A percentile compares a stretch with the other conserved stretches of the same genome.
phyloP scores from a whole-genome alignment of 257 asterid genomes.

The Solanum etuberosum region DNA sequence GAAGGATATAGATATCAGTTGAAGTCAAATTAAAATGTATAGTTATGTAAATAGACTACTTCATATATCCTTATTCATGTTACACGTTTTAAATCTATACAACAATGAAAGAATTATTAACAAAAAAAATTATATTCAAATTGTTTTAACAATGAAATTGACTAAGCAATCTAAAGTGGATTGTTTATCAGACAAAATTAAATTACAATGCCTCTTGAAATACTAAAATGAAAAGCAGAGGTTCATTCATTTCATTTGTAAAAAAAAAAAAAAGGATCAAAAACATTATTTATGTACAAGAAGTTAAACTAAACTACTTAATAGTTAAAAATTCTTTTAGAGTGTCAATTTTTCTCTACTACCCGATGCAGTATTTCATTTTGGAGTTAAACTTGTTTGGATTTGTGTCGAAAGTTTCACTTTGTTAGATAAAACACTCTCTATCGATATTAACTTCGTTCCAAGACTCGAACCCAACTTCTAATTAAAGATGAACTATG shows the following conservation, averaged over 20 bases:
- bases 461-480: too few relatives aligned
- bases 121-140: too few relatives aligned
- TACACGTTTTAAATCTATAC: too few relatives aligned
- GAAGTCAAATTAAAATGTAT: too few relatives aligned
- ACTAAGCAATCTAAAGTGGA: too few relatives aligned
- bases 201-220: background rate
- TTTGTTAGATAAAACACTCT: background rate
- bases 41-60: too few relatives aligned
- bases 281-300: background rate
- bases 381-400: background rate
- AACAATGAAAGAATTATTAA: too few relatives aligned
- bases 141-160: too few relatives aligned
- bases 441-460: background rate
- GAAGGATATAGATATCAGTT: accelerated
- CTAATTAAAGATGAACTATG: too few relatives aligned
- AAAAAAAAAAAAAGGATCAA: background rate
- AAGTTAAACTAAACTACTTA: background rate
- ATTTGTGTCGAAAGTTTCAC: background rate
- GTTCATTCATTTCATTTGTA: background rate
- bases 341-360: background rate
- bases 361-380: background rate
- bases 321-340: background rate
- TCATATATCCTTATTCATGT: too few relatives aligned
- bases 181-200: too few relatives aligned
- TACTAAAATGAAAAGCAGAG: background rate